phyloP scores from a whole-genome alignment of 495 filamentous ascomycete genomes.

The Bryoglossum gracile region DNA sequence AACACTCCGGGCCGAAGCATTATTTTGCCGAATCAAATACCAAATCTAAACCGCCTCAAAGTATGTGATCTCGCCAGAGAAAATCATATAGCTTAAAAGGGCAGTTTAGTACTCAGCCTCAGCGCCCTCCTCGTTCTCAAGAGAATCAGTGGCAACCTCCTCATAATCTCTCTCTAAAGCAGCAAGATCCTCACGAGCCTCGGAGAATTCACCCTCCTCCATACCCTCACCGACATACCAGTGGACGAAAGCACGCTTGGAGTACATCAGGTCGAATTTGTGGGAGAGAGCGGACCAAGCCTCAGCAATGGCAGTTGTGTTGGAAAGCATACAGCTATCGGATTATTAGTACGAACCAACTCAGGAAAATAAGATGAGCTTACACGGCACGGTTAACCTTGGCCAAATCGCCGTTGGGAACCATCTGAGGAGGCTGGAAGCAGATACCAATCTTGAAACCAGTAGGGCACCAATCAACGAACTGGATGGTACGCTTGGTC shows the following conservation, averaged over 20 bases:
- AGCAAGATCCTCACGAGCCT: slow-evolving; percentile 96
- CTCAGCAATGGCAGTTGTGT: slow-evolving; percentile 98
- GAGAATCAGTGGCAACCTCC: slow-evolving; percentile 93
- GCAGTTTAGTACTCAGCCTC: slow-evolving; percentile 89
- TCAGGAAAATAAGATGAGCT: slow-evolving; percentile 31
- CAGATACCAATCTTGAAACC: slow-evolving; percentile 99
- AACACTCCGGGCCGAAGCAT: slow-evolving; percentile 19
- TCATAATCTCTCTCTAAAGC: slow-evolving; percentile 98
- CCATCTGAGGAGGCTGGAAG: slow-evolving; percentile 92
- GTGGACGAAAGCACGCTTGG: slow-evolving; percentile 99
- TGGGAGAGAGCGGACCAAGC: slow-evolving; percentile 94
- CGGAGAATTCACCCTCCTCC: slow-evolving; percentile 99
- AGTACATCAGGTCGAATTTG: slow-evolving; percentile 99
- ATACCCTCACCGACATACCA: slow-evolving; percentile 99
- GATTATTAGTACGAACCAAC: slow-evolving; percentile 8
- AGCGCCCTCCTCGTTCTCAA: slow-evolving; percentile 78
- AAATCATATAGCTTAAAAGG: slow-evolving; percentile 13
- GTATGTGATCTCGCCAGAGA: slow-evolving; percentile 24
- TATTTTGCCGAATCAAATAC: slow-evolving; percentile 20
- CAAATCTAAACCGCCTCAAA: slow-evolving; percentile 25
- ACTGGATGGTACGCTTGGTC: slow-evolving; percentile 98
- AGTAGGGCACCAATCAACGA: slow-evolving; percentile 99
- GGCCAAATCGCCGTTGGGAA: slow-evolving; percentile 94
- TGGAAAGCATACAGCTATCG: slow-evolving; percentile 91
- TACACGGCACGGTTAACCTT: slow-evolving; percentile 97